Base-by-base conservation (phyloP, 768 basidiomycete species). In the Pleurotus giganteus region DNA sequence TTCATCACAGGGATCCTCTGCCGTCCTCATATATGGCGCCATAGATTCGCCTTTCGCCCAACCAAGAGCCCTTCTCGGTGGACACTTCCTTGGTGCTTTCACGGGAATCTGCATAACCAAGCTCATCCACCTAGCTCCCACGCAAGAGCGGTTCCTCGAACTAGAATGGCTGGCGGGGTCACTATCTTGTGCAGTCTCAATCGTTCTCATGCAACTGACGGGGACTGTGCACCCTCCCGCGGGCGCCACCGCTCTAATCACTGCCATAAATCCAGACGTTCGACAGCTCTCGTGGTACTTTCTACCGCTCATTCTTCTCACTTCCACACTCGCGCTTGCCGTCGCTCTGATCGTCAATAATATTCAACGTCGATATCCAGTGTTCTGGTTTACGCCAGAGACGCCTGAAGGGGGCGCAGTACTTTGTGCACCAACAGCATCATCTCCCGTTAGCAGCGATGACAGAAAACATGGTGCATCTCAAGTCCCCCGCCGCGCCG, bases 141-240 rank as follows among this genome's bases (percentile, higher is more conserved):
- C 75, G 0, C 71, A 76, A 52, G 57, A 69, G 47, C 69, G 68
- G 17, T 79, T 75, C 61, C 55, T 72, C 28, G 62, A 78, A 11
- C 61, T 81, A 21, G 56, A 69, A 43, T 84, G 80, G 81, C 66
- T 83, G 19, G 73, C 74, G 6, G 79, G 69, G 3, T 76, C 78
- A 0, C 62, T 82, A 1, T 71, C 78, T 0, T 75, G 74, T 50
- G 75, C 76, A 1, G 59, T 67, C 15, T 52, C 75, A 19, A 63
- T 79, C 32, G 75, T 79, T 11, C 61, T 69, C 19, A 81, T 83
- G 82, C 79, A 81, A 58, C 66, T 82, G 47, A 80, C 80, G 5
- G 63, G 63, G 9, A 83, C 76, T 4, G 74, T 73, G 8, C 81
- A 83, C 60, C 82, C 82, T 2, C 81, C 82, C n/a, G 81, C 78